phyloP scores from a whole-genome alignment of 139 green algal genomes.

The Coelastrella sp. region DNA sequence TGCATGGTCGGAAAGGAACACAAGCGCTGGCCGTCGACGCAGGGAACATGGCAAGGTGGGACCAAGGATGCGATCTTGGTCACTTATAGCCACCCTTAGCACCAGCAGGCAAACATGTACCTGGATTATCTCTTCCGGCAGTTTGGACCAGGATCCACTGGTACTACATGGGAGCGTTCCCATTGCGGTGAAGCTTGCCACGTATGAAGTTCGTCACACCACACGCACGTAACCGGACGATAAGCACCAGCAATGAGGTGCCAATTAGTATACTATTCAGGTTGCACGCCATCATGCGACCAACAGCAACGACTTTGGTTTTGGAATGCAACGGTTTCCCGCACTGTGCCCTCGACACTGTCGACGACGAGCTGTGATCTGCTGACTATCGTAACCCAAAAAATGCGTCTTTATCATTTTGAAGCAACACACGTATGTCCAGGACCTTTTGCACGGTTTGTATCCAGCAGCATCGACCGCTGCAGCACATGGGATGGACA shows the following conservation, averaged over 20 bases:
- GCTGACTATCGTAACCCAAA: neutral
- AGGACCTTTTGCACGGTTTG: too few species aligned
- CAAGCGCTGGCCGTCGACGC: too few species aligned
- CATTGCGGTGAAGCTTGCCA: neutral
- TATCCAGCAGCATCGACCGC: too few species aligned
- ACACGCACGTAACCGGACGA: neutral
- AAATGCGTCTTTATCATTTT: neutral
- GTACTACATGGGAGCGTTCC: neutral
- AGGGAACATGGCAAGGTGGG: too few species aligned
- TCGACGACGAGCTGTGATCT: too few species aligned
- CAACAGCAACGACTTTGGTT: too few species aligned
- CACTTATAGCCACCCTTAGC: too few species aligned
- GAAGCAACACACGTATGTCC: neutral
- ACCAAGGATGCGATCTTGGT: neutral
- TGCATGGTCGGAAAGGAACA: too few species aligned
- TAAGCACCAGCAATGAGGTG: too few species aligned
- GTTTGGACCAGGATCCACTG: neutral
- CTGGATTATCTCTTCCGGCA: conserved; percentile 14
- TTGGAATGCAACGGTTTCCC: too few species aligned
- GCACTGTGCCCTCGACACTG: neutral
- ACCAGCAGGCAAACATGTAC: neutral
- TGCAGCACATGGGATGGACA: neutral
- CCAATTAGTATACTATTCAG: neutral
- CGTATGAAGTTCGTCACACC: too few species aligned
- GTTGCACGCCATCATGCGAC: neutral